Percentiles rank a stretch among this genome's conserved stretches.
Evolutionary conservation across 768 basidiomycete species (phyloP).

Genomic region (Boletus rubroflammeus): DNA sequence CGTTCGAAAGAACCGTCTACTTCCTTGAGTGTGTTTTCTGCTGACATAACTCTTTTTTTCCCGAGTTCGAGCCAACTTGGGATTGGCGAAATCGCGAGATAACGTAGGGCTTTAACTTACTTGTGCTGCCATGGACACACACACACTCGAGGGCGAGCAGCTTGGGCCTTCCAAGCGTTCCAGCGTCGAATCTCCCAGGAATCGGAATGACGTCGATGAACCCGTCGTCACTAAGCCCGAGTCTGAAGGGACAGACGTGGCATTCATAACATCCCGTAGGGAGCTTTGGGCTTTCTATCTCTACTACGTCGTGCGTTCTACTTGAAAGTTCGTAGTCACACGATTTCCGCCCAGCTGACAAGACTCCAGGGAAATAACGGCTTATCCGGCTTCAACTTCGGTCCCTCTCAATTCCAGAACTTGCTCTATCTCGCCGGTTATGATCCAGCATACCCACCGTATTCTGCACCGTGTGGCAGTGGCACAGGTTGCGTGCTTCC

Average conservation of each 20-base stretch:
- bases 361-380: conserved; percentile 58
- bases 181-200: neutral
- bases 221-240: neutral
- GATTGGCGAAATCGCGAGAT: too few species aligned
- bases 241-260: neutral
- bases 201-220: neutral
- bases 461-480: conserved; percentile 45
- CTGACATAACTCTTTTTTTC: neutral
- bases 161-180: neutral
- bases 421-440: conserved; percentile 70
- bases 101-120: too few species aligned
- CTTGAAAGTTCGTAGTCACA: neutral
- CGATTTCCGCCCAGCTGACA: neutral
- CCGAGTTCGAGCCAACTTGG: too few species aligned
- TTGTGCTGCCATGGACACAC: conserved; percentile 3
- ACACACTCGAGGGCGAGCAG: neutral
- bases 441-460: conserved; percentile 58
- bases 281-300: conserved; percentile 62
- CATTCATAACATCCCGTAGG: conserved; percentile 39
- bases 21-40: neutral
- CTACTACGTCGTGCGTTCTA: conserved; percentile 45
- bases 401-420: conserved; percentile 74
- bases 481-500: conserved; percentile 59
- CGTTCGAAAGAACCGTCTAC: too few species aligned
- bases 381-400: conserved; percentile 65